A percentile compares a stretch with the other conserved stretches of the same genome.
phyloP scores from a whole-genome alignment of 1,139 yeast genomes.

The Suhomyces coccinellae region DNA sequence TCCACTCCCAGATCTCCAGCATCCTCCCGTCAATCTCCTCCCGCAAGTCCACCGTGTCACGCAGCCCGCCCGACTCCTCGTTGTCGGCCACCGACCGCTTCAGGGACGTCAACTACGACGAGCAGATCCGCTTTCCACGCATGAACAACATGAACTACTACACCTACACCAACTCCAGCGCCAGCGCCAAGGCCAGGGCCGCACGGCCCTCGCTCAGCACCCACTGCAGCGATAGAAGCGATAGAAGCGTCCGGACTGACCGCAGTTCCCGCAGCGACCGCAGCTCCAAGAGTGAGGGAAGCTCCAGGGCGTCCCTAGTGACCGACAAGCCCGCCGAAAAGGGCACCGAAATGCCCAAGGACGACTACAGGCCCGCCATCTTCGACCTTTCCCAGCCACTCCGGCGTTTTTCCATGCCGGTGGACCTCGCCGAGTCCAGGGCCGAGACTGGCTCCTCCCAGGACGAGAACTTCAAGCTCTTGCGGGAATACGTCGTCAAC shows the following conservation, averaged over 20 bases:
- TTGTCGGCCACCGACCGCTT: not conserved
- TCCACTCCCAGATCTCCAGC: conserved; percentile 35
- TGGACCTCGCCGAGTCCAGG: conserved; percentile 10
- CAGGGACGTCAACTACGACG: conserved; percentile 40
- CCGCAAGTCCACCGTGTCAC: conserved; percentile 7
- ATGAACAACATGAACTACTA: conserved; percentile 34
- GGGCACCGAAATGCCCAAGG: not conserved
- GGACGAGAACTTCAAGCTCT: conserved; percentile 17
- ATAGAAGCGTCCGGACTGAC: conserved; percentile 1
- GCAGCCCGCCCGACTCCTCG: conserved; percentile 5
- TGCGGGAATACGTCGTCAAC: conserved; percentile 19
- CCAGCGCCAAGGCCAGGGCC: conserved; percentile 7
- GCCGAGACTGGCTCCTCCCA: conserved; percentile 5
- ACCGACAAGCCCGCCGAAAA: not conserved
- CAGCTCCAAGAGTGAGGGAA: not conserved
- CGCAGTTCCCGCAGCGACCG: conserved; percentile 2
- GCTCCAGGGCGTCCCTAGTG: not conserved
- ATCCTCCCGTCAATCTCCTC: conserved; percentile 22
- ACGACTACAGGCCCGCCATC: conserved; percentile 39
- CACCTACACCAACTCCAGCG: conserved; percentile 18
- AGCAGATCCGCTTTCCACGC: conserved; percentile 47
- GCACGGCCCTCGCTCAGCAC: conserved; percentile 8
- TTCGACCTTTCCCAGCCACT: conserved; percentile 42
- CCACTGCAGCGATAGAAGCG: conserved; percentile 3
- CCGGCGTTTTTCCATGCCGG: conserved; percentile 30